phyloP scores from a whole-genome alignment of 148 eudicot species.

The Dysphania ambrosioides region DNA sequence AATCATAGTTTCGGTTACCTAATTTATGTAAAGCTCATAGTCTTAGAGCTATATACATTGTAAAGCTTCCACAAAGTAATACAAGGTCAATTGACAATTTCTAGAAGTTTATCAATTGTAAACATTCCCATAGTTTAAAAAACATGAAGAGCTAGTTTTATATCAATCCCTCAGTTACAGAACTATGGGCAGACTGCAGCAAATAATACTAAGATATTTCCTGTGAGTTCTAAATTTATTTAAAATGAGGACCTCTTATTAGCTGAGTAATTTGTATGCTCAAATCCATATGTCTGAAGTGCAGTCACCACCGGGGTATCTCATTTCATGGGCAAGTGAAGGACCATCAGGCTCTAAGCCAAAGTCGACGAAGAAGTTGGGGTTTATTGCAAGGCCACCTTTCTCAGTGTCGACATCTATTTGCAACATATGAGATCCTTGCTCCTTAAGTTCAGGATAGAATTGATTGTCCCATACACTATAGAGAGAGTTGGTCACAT shows the following conservation, averaged over 20 bases:
- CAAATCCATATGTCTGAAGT: slow-evolving; percentile 94
- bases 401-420: slow-evolving; percentile 82
- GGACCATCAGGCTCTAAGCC: slow-evolving; percentile 92
- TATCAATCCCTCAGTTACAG: not conserved
- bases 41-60: too few relatives aligned
- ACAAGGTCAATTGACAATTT: too few relatives aligned
- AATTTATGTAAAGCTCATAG: too few relatives aligned
- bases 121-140: not conserved
- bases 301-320: slow-evolving; percentile 99
- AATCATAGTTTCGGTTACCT: too few relatives aligned
- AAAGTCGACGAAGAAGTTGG: slow-evolving; percentile 84
- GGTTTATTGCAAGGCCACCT: slow-evolving; percentile 81
- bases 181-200: not conserved
- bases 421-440: slow-evolving; percentile 90
- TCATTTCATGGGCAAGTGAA: slow-evolving; percentile 92
- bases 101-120: too few relatives aligned
- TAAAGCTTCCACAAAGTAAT: too few relatives aligned
- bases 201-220: not conserved
- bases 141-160: not conserved
- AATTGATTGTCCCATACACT: slow-evolving; percentile 93
- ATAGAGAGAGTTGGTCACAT: slow-evolving; percentile 89
- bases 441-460: slow-evolving; percentile 77
- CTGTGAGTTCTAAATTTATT: not conserved
- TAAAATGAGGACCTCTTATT: not conserved
- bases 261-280: slow-evolving; percentile 1